Evolutionary conservation across 148 eudicot species (phyloP).

Genomic region (Vaccinium macrocarpon): DNA sequence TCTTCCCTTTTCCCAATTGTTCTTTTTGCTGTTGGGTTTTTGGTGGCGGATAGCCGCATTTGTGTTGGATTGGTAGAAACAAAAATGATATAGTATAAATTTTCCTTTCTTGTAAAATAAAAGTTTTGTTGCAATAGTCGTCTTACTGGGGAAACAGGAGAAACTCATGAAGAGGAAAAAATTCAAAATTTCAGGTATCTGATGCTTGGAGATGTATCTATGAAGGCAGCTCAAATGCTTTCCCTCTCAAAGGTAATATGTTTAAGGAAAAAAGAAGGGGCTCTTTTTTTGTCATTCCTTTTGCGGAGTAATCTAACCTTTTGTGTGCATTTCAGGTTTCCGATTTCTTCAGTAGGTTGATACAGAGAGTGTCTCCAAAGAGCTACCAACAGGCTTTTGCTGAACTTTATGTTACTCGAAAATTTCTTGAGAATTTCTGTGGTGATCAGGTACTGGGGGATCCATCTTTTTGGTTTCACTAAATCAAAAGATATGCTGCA

Average conservation of each 20-base stretch:
- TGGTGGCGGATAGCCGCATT: no score
- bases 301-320: not conserved
- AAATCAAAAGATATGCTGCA: not conserved
- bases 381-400: constrained; percentile 86
- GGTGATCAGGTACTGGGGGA: constrained; percentile 79
- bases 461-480: not conserved
- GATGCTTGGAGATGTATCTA: constrained; percentile 76
- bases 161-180: no score
- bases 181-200: constrained; percentile 59
- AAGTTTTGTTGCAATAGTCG: no score
- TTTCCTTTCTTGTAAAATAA: no score
- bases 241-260: constrained; percentile 68
- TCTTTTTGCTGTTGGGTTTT: no score
- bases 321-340: constrained; percentile 45
- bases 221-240: constrained; percentile 88
- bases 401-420: constrained; percentile 83
- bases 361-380: constrained; percentile 96
- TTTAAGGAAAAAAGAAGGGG: not conserved
- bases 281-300: not conserved
- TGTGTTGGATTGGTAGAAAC: no score
- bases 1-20: no score
- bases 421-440: constrained; percentile 87
- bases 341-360: constrained; percentile 75
- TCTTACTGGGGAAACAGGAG: no score
- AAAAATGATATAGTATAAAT: no score